Conservation (phyloP, 2,329 filamentous ascomycete species). For the Stachybotrys elegans region DNA sequence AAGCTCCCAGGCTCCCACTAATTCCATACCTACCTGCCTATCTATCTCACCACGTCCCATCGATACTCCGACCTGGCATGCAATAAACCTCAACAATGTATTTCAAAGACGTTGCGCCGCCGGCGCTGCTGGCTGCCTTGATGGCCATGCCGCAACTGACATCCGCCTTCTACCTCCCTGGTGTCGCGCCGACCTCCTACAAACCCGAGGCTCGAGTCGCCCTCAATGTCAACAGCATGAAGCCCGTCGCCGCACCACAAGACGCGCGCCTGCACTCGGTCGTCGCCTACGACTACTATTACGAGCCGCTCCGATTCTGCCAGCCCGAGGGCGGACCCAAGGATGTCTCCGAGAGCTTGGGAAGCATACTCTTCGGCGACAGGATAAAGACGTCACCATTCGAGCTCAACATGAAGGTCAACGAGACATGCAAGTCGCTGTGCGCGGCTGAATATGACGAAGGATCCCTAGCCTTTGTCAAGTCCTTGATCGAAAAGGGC, state of each 20-base stretch:
- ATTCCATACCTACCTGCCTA: too few species aligned
- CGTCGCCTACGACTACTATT: slow-evolving; percentile 95
- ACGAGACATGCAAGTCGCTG: slow-evolving; percentile 81
- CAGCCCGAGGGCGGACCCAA: slow-evolving; percentile 69
- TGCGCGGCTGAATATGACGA: slow-evolving; percentile 64
- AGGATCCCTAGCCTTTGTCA: slow-evolving; percentile 71
- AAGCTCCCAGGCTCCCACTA: too few species aligned
- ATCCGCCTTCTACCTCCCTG: slow-evolving; percentile 89
- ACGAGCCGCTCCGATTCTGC: slow-evolving; percentile 84
- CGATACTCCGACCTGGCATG: too few species aligned
- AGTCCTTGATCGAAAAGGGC: slow-evolving; percentile 72
- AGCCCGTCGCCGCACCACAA: slow-evolving; percentile 70
- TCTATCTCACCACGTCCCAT: too few species aligned
- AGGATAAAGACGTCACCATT: slow-evolving; percentile 96
- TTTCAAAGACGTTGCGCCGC: slow-evolving; percentile 38
- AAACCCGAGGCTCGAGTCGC: slow-evolving; percentile 73
- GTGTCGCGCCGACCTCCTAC: slow-evolving; percentile 92
- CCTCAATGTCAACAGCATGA: slow-evolving; percentile 88
- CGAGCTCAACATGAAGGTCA: slow-evolving; percentile 77
- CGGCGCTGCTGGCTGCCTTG: slow-evolving; percentile 45
- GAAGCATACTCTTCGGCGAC: slow-evolving; percentile 96
- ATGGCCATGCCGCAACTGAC: slow-evolving; percentile 48
- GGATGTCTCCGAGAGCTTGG: slow-evolving; percentile 74
- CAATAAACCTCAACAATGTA: slow-evolving; percentile 35
- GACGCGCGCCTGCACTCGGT: slow-evolving; percentile 87